These are phyloP conservation scores for Metschnikowia kunwiensis DNA, from an alignment of 805 yeast genomes.

Conservation along the genomic window DNA sequence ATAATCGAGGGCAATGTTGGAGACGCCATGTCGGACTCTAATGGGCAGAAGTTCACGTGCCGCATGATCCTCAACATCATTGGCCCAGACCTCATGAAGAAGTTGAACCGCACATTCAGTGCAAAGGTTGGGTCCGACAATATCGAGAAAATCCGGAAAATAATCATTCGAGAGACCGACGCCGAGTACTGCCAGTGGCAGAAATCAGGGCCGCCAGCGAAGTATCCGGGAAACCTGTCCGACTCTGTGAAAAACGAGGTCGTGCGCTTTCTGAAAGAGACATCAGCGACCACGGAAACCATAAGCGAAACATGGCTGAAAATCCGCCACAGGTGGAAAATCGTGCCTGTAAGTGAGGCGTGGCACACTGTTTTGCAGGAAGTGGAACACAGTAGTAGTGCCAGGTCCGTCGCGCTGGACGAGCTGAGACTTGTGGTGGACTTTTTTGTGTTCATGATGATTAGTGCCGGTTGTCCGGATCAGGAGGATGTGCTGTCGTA, in stretches of 20 bases:
- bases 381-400: slow-evolving; percentile 4
- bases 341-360: slow-evolving; percentile 3
- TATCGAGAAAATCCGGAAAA: slow-evolving; percentile 5
- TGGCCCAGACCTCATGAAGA: slow-evolving; percentile 11
- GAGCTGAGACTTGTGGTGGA: slow-evolving; percentile 15
- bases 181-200: slow-evolving; percentile 9
- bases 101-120: slow-evolving; percentile 6
- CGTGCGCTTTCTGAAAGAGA: slow-evolving; percentile 2
- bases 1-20: slow-evolving; percentile 16
- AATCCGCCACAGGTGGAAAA: slow-evolving; percentile 4
- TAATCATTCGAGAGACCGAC: slow-evolving; percentile 9
- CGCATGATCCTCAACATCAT: slow-evolving; percentile 15
- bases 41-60: slow-evolving; percentile 12
- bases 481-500: slow-evolving; percentile 2
- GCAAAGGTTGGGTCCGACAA: slow-evolving; percentile 1
- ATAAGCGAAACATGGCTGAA: slow-evolving; percentile 12
- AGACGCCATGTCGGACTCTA: slow-evolving; percentile 6
- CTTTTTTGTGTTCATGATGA: slow-evolving; percentile 10
- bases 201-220: background rate
- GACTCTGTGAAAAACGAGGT: slow-evolving; percentile 9
- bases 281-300: background rate
- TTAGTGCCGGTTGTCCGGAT: slow-evolving; percentile 4
- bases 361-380: slow-evolving; percentile 8
- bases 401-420: background rate
- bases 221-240: too few species aligned